Evolutionary conservation across 2,329 filamentous ascomycete genomes (phyloP).

Genomic region (Incumbomyces lentus): DNA sequence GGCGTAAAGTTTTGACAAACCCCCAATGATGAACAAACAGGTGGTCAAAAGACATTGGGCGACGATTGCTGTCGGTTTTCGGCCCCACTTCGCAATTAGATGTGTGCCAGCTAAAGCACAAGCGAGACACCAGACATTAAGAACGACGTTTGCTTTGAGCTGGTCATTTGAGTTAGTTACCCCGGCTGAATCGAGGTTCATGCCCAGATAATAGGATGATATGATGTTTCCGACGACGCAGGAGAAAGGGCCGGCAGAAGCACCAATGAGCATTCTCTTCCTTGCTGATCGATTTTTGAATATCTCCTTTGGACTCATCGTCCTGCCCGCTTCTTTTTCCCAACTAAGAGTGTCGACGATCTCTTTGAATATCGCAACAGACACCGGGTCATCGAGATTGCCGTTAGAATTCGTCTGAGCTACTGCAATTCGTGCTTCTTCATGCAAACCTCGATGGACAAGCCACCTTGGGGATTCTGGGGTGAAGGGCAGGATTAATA

Average conservation of each 20-base stretch:
- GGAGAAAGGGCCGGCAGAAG: conserved; percentile 27
- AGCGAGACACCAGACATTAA: conserved; percentile 42
- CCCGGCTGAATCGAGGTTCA: conserved; percentile 37
- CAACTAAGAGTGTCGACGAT: conserved; percentile 13
- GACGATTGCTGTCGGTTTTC: conserved; percentile 27
- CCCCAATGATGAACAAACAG: conserved; percentile 44
- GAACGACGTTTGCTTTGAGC: conserved; percentile 40
- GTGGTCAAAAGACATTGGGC: conserved; percentile 25
- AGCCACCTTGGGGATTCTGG: conserved; percentile 21
- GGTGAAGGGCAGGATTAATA: conserved; percentile 30
- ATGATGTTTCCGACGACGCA: conserved; percentile 32
- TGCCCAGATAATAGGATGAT: conserved; percentile 33
- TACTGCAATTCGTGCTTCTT: conserved; percentile 15
- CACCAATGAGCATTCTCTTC: conserved; percentile 32
- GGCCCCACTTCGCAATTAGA: conserved; percentile 33
- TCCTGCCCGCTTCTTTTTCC: conserved; percentile 23
- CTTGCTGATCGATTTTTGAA: conserved; percentile 30
- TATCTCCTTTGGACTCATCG: conserved; percentile 35
- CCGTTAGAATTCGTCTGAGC: conserved; percentile 10
- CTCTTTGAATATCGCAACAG: neutral
- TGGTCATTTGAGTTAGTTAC: conserved; percentile 35
- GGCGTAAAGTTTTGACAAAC: conserved; percentile 35
- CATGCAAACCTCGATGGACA: conserved; percentile 15
- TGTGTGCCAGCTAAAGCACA: conserved; percentile 36
- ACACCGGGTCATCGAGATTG: conserved; percentile 8